Percentiles rank a stretch among this genome's conserved stretches.
phyloP scores from a whole-genome alignment of 208 protist species.

The Leishmania martiniquensis region DNA sequence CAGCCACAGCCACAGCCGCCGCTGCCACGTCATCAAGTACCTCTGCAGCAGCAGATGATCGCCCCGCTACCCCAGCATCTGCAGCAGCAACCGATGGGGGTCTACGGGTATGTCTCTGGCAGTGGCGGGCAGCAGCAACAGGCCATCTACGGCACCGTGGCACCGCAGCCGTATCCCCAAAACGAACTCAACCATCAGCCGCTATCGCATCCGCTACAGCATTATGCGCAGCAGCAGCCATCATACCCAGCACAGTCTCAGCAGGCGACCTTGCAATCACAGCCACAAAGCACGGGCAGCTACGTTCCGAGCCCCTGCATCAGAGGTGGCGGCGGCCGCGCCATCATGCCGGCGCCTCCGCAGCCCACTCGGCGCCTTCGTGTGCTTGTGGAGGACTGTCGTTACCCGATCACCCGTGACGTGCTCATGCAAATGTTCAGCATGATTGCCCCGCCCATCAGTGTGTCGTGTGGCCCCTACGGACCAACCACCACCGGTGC shows the following conservation, averaged over 20 bases:
- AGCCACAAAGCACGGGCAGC: neutral
- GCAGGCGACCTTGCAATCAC: constrained; percentile 4
- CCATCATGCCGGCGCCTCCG: constrained; percentile 26
- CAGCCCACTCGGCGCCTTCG: constrained; percentile 42
- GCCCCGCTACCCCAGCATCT: neutral
- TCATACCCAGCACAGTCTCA: neutral
- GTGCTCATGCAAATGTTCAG: constrained; percentile 82
- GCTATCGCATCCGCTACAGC: neutral
- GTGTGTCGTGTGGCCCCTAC: constrained; percentile 72
- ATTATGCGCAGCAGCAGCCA: neutral
- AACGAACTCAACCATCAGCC: neutral
- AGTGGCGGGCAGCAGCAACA: neutral
- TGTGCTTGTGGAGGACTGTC: constrained; percentile 83
- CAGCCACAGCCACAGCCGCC: neutral
- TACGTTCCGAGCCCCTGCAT: neutral
- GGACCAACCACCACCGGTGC: constrained; percentile 63
- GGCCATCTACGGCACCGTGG: neutral
- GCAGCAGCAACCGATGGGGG: neutral
- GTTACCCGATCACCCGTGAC: constrained; percentile 81
- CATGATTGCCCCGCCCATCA: constrained; percentile 59
- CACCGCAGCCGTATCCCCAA: constrained; percentile 6
- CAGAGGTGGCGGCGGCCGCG: constrained; percentile 3
- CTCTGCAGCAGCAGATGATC: constrained; percentile 8
- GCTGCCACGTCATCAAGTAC: neutral
- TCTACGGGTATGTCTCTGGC: constrained; percentile 7